Base-by-base conservation (phyloP, 306 rosid genomes). In the Fragaria ananassa region DNA sequence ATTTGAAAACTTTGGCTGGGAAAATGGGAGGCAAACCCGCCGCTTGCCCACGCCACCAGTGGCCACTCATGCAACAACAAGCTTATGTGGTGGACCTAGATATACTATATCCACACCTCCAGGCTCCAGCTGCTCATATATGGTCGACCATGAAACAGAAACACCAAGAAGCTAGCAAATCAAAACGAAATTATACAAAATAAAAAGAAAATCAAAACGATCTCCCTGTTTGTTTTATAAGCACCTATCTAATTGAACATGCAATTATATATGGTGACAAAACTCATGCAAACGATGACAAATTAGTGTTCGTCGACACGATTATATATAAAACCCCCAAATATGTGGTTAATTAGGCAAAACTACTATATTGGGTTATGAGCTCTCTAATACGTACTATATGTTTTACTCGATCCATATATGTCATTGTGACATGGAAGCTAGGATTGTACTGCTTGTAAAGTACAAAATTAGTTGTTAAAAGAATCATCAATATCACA, bases 21-120 rank as follows among this genome's bases (percentile, higher is more conserved):
- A 9, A 19, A 74, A 73, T 23, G 68, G 68, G 66, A 35, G 77
- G 77, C 67, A 25, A 42, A 42, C 68, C 57, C 56, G 68, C 77
- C 44, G 54, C 31, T 25, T 25, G 6, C 44, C 56, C 77, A 74
- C 56, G 57, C 68, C 56, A 37, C 56, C 77, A 58, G 19, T 25
- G 68, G 77, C 68, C 42, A 73, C 68, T 57, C 68, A 23, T 57
- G 27, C 44, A 73, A 42, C 77, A 23, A 25, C 27, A 17, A 8
- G 70, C 25, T 35, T 64, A 35, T 13, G 23, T 64, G 77, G 77
- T 74, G 56, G 77, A 9, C 44, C 77, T 15, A 0, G 11, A 37
- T 29, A 29, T 29, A 29, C 31, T 2, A 29, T 29, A 29, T 29
- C 2, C 13, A 44, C 45, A 27, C 64, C 34, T 29, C 66, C 9